Base-by-base conservation (phyloP, 352 stramenopile species). In the Pythium dissotocum region DNA sequence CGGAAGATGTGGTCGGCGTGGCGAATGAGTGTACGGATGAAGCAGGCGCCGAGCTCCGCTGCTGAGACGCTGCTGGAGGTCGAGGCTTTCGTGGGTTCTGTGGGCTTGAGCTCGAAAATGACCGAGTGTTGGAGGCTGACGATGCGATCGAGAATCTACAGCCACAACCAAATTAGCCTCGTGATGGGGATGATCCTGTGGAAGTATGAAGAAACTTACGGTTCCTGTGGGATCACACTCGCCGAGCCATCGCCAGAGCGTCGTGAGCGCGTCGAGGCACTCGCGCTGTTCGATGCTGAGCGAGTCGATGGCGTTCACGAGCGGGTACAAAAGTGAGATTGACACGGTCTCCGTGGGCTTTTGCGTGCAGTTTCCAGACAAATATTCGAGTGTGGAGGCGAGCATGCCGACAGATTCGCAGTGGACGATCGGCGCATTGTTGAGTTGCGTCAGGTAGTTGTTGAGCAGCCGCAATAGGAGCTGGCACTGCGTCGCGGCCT, bases 1-100 rank as follows among this genome's bases (percentile, higher is more conserved):
- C 81, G 83, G 53, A 91, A 91, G 62, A 91, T 85, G 71, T 91
- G 83, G 51, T 90, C 77, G 6, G 81, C 77, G 67, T 91, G 82
- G 4, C 56, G 69, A 18, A 90, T 69, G 3, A 91, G 53, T 55
- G 76, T 90, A 30, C 77, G 73, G 21, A 89, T 74, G 46, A 91
- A 91, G 63, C 83, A 91, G n/a, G 76, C 58, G 30, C 78, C 70
- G 10, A 90, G 64, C 6, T 46, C 55, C 16, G 32, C 69, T 12
- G 72, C 63, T 6, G 48, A 64, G 1, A 18, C 0, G 26, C 30
- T 42, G 13, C 30, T 38, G 18, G 65, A 40, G 13, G 42, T 24
- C 1, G 21, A 18, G 10, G 53, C 35, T 2, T 40, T 32, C 4
- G 9, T 7, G 4, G 33, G 8, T 1, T 36, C 51, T 12, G 52